A percentile compares a stretch with the other conserved stretches of the same genome.
phyloP scores from a whole-genome alignment of 768 basidiomycete species.

The Tricholoma saponaceum region DNA sequence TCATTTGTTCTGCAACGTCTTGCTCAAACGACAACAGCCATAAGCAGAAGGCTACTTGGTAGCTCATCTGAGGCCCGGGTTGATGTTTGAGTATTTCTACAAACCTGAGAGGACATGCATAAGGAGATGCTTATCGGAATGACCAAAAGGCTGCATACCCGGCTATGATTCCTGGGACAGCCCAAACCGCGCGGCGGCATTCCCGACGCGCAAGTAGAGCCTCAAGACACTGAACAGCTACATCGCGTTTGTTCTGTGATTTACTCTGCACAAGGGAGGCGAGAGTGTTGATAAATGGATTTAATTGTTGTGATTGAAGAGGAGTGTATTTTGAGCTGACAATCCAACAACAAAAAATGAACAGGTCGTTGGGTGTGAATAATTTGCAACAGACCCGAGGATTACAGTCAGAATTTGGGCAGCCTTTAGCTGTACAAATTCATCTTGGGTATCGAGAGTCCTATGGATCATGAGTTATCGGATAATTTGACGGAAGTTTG shows the following conservation, averaged over 20 bases:
- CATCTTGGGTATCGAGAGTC: slow-evolving; percentile 81
- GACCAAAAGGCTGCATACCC: slow-evolving; percentile 45
- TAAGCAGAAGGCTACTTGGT: slow-evolving; percentile 88
- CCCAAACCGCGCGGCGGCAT: slow-evolving; percentile 80
- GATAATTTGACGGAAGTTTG: neutral
- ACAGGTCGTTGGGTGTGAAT: slow-evolving; percentile 2
- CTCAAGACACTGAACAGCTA: slow-evolving; percentile 89
- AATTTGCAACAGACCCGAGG: slow-evolving; percentile 52
- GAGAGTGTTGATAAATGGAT: slow-evolving; percentile 57
- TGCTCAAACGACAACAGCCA: slow-evolving; percentile 94
- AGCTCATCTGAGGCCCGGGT: slow-evolving; percentile 90
- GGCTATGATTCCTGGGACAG: slow-evolving; percentile 56
- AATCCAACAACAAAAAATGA: slow-evolving; percentile 1
- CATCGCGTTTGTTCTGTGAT: slow-evolving; percentile 71
- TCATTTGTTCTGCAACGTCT: slow-evolving; percentile 79
- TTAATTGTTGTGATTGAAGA: slow-evolving; percentile 48
- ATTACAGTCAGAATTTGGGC: slow-evolving; percentile 86
- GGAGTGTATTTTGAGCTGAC: slow-evolving; percentile 47
- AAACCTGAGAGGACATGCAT: slow-evolving; percentile 43
- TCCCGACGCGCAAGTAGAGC: slow-evolving; percentile 78
- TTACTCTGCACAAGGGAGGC: slow-evolving; percentile 57
- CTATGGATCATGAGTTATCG: slow-evolving; percentile 35
- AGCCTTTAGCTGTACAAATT: slow-evolving; percentile 91
- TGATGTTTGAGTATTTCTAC: slow-evolving; percentile 79
- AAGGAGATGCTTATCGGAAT: neutral